Percentiles rank a stretch among this genome's conserved stretches.
These are phyloP conservation scores for Mycena crocata DNA, from an alignment of 768 basidiomycete species.

Conservation along the genomic window DNA sequence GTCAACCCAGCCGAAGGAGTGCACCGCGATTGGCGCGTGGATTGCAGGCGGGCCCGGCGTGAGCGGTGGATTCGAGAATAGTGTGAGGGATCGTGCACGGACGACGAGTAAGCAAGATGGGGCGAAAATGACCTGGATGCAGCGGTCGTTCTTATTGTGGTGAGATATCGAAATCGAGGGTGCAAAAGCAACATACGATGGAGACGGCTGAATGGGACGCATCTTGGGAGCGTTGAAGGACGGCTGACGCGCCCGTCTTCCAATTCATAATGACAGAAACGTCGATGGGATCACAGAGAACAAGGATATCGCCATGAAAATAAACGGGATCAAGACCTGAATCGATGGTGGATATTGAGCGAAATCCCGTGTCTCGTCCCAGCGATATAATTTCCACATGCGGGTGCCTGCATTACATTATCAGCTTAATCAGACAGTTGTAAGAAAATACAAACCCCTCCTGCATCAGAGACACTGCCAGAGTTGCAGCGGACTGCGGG, in stretches of 20 bases:
- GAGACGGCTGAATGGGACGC: slow-evolving; percentile 47
- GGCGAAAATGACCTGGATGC: slow-evolving; percentile 64
- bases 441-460: slow-evolving; percentile 64
- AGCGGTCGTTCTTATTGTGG: slow-evolving; percentile 62
- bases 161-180: too few relatives aligned
- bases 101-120: slow-evolving; percentile 64
- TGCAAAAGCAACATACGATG: too few relatives aligned
- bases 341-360: slow-evolving; percentile 46
- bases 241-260: slow-evolving; percentile 58
- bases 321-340: slow-evolving; percentile 60
- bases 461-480: slow-evolving; percentile 64
- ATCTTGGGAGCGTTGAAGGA: slow-evolving; percentile 52
- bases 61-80: slow-evolving; percentile 64
- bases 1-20: slow-evolving; percentile 79
- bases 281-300: slow-evolving; percentile 59
- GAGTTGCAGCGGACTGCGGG: slow-evolving; percentile 52
- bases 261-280: slow-evolving; percentile 65
- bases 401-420: slow-evolving; percentile 42
- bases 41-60: slow-evolving; percentile 29
- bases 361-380: slow-evolving; percentile 39
- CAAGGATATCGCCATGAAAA: slow-evolving; percentile 63
- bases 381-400: slow-evolving; percentile 50
- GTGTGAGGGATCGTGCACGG: slow-evolving; percentile 66
- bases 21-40: slow-evolving; percentile 52
- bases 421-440: too few relatives aligned